Base-by-base conservation (phyloP, 2,329 filamentous ascomycete genomes). In the Myriosclerotinia scirpicola region DNA sequence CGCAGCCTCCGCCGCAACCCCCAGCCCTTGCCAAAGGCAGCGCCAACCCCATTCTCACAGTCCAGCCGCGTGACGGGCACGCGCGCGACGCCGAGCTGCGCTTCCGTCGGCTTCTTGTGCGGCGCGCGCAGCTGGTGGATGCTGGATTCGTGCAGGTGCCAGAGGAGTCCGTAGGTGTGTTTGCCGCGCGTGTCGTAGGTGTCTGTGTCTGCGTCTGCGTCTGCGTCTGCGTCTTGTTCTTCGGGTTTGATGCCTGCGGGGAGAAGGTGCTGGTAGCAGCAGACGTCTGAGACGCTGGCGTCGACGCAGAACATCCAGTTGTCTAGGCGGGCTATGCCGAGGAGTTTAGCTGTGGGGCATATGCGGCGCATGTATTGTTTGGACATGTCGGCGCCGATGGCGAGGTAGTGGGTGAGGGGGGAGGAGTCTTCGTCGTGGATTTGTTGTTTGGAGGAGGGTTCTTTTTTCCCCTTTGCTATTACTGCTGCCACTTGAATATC, bases 221-320 rank as follows among this genome's bases (percentile, higher is more conserved):
- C 40, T 2, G 9, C 40, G 9, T 42, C 40, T 1, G 9, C 40
- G 9, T 42, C 54, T 26, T 15, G n/a, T 9, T 60, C 44, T 36
- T 5, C 20, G 9, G 11, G 6, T 11, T 60, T 3, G 11, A 7
- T 50, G 3, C n/a, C 30, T 26, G 6, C 34, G 5, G 44, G n/a
- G 11, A 40, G 15, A 11, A 38, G 17, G 12, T 61, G 50, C 15
- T n/a, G 44, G 22, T 61, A 40, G 38, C 58, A 61, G 26, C 58
- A 61, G 5, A 50, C 58, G 5, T 34, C 58, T 14, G 50, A 30
- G 3, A 61, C 44, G 0, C 3, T 15, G 8, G 17, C 58, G 38
- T 61, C 58, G 1, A 61, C 58, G 14, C 58, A 61, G 50, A 20
- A 50, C 58, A 61, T 61, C 58, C 58, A 61, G 9, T n/a, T n/a